Percentiles rank a stretch among this genome's conserved stretches.
These are phyloP conservation scores for Colletotrichum sp. DNA, from an alignment of 2,329 filamentous ascomycete genomes.

Conservation along the genomic window DNA sequence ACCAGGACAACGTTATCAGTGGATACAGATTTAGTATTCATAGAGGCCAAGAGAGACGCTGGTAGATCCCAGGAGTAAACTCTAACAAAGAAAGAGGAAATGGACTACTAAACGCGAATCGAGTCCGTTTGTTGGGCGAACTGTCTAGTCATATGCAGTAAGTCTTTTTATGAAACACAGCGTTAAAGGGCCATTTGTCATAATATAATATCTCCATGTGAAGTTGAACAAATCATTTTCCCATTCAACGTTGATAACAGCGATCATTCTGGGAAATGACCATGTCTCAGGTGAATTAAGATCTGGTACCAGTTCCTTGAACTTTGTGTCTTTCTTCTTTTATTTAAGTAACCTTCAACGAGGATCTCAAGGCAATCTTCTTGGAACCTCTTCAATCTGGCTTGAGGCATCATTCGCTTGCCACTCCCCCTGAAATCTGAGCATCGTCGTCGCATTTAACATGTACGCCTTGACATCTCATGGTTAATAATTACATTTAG, in stretches of 20 bases:
- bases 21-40: not conserved
- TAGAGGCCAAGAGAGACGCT: not conserved
- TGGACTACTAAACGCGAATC: not conserved
- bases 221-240: not conserved
- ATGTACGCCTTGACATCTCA: not conserved
- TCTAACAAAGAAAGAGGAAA: not conserved
- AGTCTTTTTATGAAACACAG: not conserved
- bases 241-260: not conserved
- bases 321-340: not conserved
- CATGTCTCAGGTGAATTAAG: not conserved
- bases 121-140: not conserved
- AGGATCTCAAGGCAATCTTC: not conserved
- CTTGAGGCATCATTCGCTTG: not conserved
- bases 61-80: not conserved
- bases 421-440: not conserved
- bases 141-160: not conserved
- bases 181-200: not conserved
- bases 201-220: not conserved
- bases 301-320: not conserved
- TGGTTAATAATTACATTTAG: not conserved
- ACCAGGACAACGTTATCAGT: not conserved
- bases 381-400: not conserved
- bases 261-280: not conserved
- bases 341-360: not conserved
- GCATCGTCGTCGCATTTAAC: not conserved